phyloP scores from a whole-genome alignment of 345 rosid genomes.

The Isatis tinctoria region DNA sequence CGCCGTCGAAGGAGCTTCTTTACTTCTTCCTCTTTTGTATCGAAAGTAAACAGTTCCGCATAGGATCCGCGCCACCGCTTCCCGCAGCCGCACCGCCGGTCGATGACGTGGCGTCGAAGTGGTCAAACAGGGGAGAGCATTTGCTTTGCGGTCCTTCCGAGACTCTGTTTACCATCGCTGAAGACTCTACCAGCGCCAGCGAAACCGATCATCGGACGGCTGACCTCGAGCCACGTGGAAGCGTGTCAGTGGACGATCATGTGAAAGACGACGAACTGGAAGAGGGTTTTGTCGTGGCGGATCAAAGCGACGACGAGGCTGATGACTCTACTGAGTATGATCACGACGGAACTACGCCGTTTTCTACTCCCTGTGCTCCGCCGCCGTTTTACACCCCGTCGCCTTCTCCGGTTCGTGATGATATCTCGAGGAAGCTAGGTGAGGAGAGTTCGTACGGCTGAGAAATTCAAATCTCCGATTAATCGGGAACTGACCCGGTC shows the following conservation, averaged over 20 bases:
- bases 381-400: conserved; percentile 83
- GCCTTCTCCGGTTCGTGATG: conserved; percentile 51
- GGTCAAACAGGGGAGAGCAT: conserved; percentile 11
- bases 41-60: conserved; percentile 48
- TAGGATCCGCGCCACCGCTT: conserved; percentile 41
- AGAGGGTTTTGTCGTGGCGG: neutral
- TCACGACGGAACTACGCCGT: conserved; percentile 45
- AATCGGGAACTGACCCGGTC: conserved; percentile 8
- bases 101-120: conserved; percentile 32
- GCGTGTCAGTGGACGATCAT: conserved; percentile 4
- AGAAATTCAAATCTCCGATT: neutral
- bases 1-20: conserved; percentile 68
- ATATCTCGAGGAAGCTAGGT: neutral
- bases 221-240: conserved; percentile 24
- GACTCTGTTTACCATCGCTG: conserved; percentile 61
- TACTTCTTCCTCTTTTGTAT: conserved; percentile 59
- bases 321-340: conserved; percentile 1
- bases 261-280: neutral
- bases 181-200: conserved; percentile 59
- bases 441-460: neutral
- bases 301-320: conserved; percentile 16
- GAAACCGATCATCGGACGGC: conserved; percentile 32
- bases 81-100: neutral
- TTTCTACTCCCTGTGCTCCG: conserved; percentile 59
- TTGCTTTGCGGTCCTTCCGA: conserved; percentile 51